phyloP scores from a whole-genome alignment of 345 rosid species.

The Salix caprea region DNA sequence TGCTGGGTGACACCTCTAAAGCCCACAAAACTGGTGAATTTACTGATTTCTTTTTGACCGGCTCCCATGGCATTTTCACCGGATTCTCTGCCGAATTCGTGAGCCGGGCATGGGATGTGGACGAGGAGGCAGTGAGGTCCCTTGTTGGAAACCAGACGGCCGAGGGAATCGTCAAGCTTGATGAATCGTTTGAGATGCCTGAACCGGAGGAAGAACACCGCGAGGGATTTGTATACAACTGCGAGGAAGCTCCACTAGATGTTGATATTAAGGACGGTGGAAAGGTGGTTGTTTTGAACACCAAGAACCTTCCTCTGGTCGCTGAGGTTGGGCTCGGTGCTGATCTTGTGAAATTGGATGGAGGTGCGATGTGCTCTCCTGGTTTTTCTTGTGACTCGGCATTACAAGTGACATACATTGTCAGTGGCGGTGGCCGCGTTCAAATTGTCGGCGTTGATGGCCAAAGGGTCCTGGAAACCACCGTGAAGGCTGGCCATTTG shows the following conservation, averaged over 20 bases:
- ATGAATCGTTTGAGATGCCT: constrained; percentile 48
- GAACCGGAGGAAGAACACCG: constrained; percentile 51
- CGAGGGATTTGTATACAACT: constrained; percentile 61
- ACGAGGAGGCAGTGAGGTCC: constrained; percentile 37
- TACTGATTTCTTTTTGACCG: constrained; percentile 73
- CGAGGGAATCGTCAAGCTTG: constrained; percentile 66
- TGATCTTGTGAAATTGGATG: constrained; percentile 75
- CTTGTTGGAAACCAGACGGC: constrained; percentile 51
- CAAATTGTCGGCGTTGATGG: constrained; percentile 80
- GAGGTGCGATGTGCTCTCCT: constrained; percentile 88
- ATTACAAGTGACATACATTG: constrained; percentile 73
- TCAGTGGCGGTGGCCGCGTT: constrained; percentile 69
- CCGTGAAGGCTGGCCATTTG: constrained; percentile 60
- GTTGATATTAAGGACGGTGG: constrained; percentile 75
- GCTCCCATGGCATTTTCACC: constrained; percentile 69
- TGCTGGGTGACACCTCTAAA: constrained; percentile 76
- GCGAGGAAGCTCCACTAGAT: constrained; percentile 79
- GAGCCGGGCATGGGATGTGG: constrained; percentile 66
- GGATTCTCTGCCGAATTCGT: constrained; percentile 80
- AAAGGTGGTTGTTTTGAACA: constrained; percentile 76
- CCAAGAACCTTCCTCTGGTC: constrained; percentile 77
- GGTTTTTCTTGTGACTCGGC: constrained; percentile 96
- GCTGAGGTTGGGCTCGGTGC: constrained; percentile 88
- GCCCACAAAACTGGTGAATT: constrained; percentile 75
- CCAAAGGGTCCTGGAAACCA: constrained; percentile 61